Conservation (phyloP, 768 basidiomycete species). For the Pluteus cervinus region DNA sequence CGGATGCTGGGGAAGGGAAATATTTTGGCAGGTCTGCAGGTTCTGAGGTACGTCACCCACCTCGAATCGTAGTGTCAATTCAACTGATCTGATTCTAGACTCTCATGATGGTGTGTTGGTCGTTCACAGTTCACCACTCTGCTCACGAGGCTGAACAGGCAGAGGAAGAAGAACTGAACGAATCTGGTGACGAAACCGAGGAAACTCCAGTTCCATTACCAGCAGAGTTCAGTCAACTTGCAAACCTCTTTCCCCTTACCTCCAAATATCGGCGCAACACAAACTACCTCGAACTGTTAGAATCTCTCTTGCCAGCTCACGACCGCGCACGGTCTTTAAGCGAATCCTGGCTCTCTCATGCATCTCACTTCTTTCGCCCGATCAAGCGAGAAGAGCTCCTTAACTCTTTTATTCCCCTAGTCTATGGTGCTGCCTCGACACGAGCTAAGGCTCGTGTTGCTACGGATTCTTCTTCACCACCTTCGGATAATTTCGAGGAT, state of each 20-base stretch:
- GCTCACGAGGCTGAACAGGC: conserved; percentile 19
- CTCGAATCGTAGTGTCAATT: neutral
- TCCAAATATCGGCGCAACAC: conserved; percentile 22
- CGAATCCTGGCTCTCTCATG: conserved; percentile 39
- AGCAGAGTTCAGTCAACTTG: conserved; percentile 29
- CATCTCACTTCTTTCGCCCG: conserved; percentile 43
- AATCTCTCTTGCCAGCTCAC: conserved; percentile 36
- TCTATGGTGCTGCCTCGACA: conserved; percentile 27
- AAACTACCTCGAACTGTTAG: conserved; percentile 25
- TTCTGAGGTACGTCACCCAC: conserved; percentile 38
- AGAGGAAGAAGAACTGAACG: conserved; percentile 25
- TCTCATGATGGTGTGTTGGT: too few species aligned
- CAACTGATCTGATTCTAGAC: neutral
- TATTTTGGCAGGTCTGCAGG: conserved; percentile 64
- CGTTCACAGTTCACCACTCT: too few species aligned
- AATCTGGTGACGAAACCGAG: conserved; percentile 19
- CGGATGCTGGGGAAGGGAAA: conserved; percentile 52
- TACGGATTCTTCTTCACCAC: conserved; percentile 4
- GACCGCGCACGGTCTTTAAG: conserved; percentile 34
- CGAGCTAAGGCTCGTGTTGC: conserved; percentile 9
- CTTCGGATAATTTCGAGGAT: neutral
- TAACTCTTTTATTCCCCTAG: conserved; percentile 28
- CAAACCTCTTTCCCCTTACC: conserved; percentile 37
- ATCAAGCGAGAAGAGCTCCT: conserved; percentile 43
- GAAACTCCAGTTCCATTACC: conserved; percentile 13